Percentiles rank a stretch among this genome's conserved stretches.
Evolutionary conservation across 1,139 yeast genomes (phyloP).

Genomic region (Saccharomycopsis hybrid): DNA sequence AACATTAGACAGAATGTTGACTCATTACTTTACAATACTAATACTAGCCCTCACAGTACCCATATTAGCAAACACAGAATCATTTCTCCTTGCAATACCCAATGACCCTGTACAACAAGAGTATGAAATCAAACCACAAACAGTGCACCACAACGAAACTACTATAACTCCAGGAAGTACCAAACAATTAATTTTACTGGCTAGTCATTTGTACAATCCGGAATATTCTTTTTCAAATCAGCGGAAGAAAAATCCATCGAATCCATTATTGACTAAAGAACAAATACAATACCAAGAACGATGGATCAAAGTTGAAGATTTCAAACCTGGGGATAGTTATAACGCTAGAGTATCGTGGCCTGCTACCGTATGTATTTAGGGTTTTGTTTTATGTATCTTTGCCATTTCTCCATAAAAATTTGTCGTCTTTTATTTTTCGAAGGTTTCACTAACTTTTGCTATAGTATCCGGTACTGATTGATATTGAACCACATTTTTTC

Average conservation of each 20-base stretch:
- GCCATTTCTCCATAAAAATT: no score
- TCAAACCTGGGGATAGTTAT: constrained; percentile 2
- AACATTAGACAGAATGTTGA: no score
- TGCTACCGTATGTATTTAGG: constrained; percentile 4
- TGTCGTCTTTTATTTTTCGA: no score
- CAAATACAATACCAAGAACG: not conserved
- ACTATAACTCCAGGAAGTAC: not conserved
- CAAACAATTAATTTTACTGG: not conserved
- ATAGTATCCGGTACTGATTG: constrained; percentile 14
- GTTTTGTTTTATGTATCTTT: no score
- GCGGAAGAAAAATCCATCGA: not conserved
- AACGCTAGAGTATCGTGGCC: constrained; percentile 21
- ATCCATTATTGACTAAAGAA: not conserved
- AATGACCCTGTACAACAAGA: not conserved
- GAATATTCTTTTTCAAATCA: constrained; percentile 6
- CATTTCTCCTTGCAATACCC: constrained; percentile 9
- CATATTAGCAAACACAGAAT: constrained; percentile 12
- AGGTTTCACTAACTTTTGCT: no score
- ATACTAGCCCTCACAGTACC: not conserved
- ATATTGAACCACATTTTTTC: constrained; percentile 11
- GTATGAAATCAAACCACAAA: no score
- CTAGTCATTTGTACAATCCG: constrained; percentile 11
- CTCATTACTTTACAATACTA: no score
- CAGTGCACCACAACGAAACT: not conserved
- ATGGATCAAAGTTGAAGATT: constrained; percentile 5